These are phyloP conservation scores for Zygotorulaspora sp. DNA, from an alignment of 805 yeast genomes.

Conservation along the genomic window DNA sequence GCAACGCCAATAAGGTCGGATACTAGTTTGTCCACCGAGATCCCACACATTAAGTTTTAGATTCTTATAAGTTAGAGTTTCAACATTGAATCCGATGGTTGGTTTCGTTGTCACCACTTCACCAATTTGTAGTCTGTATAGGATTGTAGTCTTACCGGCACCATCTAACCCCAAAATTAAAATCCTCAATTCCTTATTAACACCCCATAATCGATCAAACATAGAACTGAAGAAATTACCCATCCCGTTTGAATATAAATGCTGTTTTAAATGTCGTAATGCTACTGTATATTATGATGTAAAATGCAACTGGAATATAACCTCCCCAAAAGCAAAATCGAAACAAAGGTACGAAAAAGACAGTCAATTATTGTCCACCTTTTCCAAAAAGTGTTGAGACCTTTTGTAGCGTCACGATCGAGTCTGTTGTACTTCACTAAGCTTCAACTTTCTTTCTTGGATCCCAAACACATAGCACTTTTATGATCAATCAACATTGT, in stretches of 20 bases:
- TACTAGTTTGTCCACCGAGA: slow-evolving; percentile 93
- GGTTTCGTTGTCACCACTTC: slow-evolving; percentile 76
- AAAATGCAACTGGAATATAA: slow-evolving; percentile 1
- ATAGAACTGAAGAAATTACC: slow-evolving; percentile 88
- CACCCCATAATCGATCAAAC: slow-evolving; percentile 84
- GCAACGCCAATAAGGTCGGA: slow-evolving; percentile 96
- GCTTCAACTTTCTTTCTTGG: too few relatives aligned
- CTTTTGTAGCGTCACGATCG: too few relatives aligned
- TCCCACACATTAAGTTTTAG: slow-evolving; percentile 95
- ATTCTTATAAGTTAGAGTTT: slow-evolving; percentile 82
- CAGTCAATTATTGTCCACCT: not conserved
- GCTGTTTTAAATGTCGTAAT: not conserved
- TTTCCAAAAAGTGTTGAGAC: too few relatives aligned
- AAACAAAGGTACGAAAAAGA: not conserved
- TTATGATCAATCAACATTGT: too few relatives aligned
- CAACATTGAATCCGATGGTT: slow-evolving; percentile 93
- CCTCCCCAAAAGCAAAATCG: not conserved
- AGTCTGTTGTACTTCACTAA: too few relatives aligned
- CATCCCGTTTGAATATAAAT: slow-evolving; percentile 38
- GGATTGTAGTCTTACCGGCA: slow-evolving; percentile 94
- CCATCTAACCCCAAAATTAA: slow-evolving; percentile 91
- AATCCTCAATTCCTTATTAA: slow-evolving; percentile 83
- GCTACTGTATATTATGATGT: not conserved
- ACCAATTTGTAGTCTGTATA: slow-evolving; percentile 82
- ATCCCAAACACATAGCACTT: too few relatives aligned